Percentiles rank a stretch among this genome's conserved stretches.
Conservation (phyloP, 306 rosid genomes). For the Aeschynomene evenia region DNA sequence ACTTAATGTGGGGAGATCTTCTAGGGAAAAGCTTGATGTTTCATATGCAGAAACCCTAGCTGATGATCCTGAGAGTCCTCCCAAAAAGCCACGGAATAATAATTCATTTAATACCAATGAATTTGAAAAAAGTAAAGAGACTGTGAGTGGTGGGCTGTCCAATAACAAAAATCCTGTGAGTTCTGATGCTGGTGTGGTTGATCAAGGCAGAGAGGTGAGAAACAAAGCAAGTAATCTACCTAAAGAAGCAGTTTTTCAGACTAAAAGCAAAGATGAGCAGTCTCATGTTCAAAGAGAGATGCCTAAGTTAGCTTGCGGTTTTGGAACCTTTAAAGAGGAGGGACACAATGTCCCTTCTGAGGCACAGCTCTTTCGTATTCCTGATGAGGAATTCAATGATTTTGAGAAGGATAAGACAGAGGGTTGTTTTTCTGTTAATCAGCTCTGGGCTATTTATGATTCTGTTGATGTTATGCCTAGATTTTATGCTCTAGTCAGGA, state of each 20-base stretch:
- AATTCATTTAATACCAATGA: slow-evolving; percentile 30
- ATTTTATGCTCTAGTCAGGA: slow-evolving; percentile 72
- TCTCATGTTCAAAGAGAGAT: slow-evolving; percentile 28
- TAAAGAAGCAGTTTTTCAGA: slow-evolving; percentile 33
- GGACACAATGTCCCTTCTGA: slow-evolving; percentile 20
- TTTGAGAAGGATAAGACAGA: slow-evolving; percentile 58
- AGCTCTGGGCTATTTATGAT: slow-evolving; percentile 82
- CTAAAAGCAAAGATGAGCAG: slow-evolving; percentile 34
- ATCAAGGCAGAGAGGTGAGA: slow-evolving; percentile 22
- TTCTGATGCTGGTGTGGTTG: slow-evolving; percentile 20
- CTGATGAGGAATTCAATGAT: slow-evolving; percentile 69
- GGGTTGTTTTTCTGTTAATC: slow-evolving; percentile 52
- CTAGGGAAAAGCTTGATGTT: slow-evolving; percentile 55
- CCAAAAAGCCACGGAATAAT: slow-evolving; percentile 41
- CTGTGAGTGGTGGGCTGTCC: slow-evolving; percentile 29
- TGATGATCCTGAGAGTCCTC: slow-evolving; percentile 35
- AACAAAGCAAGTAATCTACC: slow-evolving; percentile 23
- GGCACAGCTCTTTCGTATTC: slow-evolving; percentile 30
- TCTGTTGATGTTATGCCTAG: slow-evolving; percentile 72
- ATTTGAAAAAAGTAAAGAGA: slow-evolving; percentile 38
- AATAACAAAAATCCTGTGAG: slow-evolving; percentile 27
- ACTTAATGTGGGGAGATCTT: slow-evolving; percentile 49
- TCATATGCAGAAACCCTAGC: slow-evolving; percentile 37
- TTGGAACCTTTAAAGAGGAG: slow-evolving; percentile 23
- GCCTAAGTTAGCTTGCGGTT: slow-evolving; percentile 32